Evolutionary conservation across 2,329 filamentous ascomycete species (phyloP).

Genomic region (Fusarium sp.): DNA sequence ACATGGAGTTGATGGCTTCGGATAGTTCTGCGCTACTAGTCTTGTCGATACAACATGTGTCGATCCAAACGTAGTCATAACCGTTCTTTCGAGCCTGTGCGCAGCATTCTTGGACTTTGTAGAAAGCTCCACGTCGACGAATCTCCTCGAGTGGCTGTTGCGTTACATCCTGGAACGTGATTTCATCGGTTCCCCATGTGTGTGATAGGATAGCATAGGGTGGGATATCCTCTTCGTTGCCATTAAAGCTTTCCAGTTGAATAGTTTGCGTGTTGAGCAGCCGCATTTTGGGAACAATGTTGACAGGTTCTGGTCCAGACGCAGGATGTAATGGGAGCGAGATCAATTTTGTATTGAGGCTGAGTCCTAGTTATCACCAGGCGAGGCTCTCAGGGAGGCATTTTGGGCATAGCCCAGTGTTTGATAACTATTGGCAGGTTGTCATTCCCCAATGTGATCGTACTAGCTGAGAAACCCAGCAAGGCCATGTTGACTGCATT

Average conservation of each 20-base stretch:
- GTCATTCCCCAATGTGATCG: neutral
- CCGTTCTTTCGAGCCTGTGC: slow-evolving; percentile 22
- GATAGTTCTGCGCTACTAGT: slow-evolving; percentile 43
- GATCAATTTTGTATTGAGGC: neutral
- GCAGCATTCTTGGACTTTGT: slow-evolving; percentile 38
- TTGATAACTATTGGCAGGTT: neutral
- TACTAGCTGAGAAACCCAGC: no score
- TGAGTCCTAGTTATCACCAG: neutral
- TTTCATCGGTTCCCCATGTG: slow-evolving; percentile 49
- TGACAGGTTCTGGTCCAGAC: no score
- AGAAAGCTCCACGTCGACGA: slow-evolving; percentile 6
- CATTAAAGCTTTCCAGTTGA: slow-evolving; percentile 40
- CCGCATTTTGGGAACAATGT: slow-evolving; percentile 37
- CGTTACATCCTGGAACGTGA: slow-evolving; percentile 46
- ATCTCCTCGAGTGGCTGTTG: neutral
- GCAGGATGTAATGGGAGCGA: neutral
- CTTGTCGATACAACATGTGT: slow-evolving; percentile 48
- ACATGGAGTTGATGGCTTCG: slow-evolving; percentile 48
- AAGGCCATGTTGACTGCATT: neutral
- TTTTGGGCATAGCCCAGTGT: neutral
- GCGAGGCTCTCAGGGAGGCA: neutral
- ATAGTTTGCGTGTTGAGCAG: slow-evolving; percentile 43
- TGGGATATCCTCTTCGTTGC: slow-evolving; percentile 28
- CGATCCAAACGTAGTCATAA: slow-evolving; percentile 42
- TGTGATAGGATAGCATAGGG: slow-evolving; percentile 53